Percentiles rank a stretch among this genome's conserved stretches.
phyloP scores from a whole-genome alignment of 1,139 yeast genomes.

The Kodamaea fungicola region DNA sequence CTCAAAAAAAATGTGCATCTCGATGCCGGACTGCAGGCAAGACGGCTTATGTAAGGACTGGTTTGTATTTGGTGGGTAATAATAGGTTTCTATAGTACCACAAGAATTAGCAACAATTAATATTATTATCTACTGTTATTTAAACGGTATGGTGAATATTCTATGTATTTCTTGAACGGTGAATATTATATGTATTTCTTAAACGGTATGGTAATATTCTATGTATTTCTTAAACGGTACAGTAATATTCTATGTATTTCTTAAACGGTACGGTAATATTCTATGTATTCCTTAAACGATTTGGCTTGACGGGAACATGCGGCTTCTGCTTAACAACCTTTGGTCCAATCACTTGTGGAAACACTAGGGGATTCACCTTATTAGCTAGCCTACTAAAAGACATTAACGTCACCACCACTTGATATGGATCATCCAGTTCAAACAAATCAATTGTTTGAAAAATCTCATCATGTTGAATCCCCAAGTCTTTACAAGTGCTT shows the following conservation, averaged over 20 bases:
- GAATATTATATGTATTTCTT: too few relatives aligned
- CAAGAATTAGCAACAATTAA: too few relatives aligned
- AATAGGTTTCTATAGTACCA: too few relatives aligned
- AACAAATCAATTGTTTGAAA: conserved; percentile 80
- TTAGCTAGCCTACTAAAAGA: conserved; percentile 59
- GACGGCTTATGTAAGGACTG: conserved; percentile 1
- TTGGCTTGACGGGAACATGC: conserved; percentile 36
- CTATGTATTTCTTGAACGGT: too few relatives aligned
- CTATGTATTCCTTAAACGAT: conserved; percentile 9
- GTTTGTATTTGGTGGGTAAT: too few relatives aligned
- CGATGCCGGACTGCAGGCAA: background rate
- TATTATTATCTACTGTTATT: too few relatives aligned
- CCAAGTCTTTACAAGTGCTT: conserved; percentile 53
- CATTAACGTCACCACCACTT: conserved; percentile 68
- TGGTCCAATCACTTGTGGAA: conserved; percentile 33
- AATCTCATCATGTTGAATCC: conserved; percentile 79
- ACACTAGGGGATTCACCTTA: conserved; percentile 29
- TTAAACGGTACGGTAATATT: too few relatives aligned
- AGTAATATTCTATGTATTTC: too few relatives aligned
- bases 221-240: too few relatives aligned
- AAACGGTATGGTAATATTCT: too few relatives aligned
- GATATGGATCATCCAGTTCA: conserved; percentile 74
- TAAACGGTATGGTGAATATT: too few relatives aligned
- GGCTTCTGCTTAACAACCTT: conserved; percentile 34
- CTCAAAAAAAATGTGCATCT: conserved; percentile 3